Conservation (phyloP, 371 early-diverging fungal genomes). For the Sporodiniella umbellata region DNA sequence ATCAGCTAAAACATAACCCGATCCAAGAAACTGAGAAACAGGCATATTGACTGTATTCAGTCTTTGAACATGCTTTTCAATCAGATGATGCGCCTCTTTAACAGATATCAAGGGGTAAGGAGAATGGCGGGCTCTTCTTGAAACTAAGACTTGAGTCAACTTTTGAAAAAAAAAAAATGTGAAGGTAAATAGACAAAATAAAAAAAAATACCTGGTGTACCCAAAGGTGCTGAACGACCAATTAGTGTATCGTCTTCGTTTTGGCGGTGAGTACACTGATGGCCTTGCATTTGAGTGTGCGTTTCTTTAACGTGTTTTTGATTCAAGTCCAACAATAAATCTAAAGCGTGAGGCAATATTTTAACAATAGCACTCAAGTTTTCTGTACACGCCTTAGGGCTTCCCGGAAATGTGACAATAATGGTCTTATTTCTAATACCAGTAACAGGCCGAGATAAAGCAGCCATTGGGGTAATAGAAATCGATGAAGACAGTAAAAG, state of each 20-base stretch:
- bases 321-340: constrained; percentile 55
- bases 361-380: constrained; percentile 68
- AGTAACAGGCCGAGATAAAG: constrained; percentile 80
- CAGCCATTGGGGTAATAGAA: constrained; percentile 82
- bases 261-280: constrained; percentile 16
- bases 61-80: constrained; percentile 38
- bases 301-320: constrained; percentile 6
- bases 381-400: constrained; percentile 81
- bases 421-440: constrained; percentile 72
- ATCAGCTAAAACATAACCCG: constrained; percentile 71
- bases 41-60: constrained; percentile 34
- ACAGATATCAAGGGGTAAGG: constrained; percentile 80
- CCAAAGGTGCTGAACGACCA: constrained; percentile 32
- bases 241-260: constrained; percentile 6
- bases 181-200: no score
- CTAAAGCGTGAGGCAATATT: constrained; percentile 81
- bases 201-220: constrained; percentile 42
- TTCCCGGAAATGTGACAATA: constrained; percentile 86
- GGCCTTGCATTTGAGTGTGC: constrained; percentile 16
- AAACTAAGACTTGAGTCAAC: constrained; percentile 33
- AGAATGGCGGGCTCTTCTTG: constrained; percentile 68
- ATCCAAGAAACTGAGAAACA: constrained; percentile 32
- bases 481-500: constrained; percentile 72
- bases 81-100: constrained; percentile 60
- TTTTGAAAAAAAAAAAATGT: not conserved